Percentiles rank a stretch among this genome's conserved stretches.
Evolutionary conservation across 371 early-diverging fungal genomes (phyloP).

Genomic region (Actinomucor elegans): DNA sequence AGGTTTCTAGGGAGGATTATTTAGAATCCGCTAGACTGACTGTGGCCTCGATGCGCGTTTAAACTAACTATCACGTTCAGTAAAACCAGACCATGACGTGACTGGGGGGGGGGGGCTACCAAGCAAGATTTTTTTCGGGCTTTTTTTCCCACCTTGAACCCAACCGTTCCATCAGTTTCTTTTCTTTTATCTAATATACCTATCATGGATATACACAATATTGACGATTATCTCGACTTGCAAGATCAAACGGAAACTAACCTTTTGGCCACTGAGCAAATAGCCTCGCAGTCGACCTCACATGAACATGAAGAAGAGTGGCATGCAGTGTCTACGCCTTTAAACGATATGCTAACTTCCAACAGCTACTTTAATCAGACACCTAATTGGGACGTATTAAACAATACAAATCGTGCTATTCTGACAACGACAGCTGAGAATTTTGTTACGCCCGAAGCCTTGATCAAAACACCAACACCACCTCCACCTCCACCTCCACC

Average conservation of each 20-base stretch:
- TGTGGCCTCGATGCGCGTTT: too few relatives aligned
- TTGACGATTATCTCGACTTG: conserved; percentile 31
- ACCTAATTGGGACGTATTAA: conserved; percentile 12
- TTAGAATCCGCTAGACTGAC: too few relatives aligned
- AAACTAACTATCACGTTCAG: too few relatives aligned
- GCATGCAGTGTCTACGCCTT: conserved; percentile 21
- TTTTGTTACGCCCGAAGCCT: conserved; percentile 20
- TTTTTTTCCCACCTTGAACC: too few relatives aligned
- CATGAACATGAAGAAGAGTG: conserved; percentile 10
- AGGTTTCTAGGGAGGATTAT: too few relatives aligned
- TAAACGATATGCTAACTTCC: neutral
- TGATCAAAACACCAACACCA: conserved; percentile 13
- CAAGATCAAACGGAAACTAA: conserved; percentile 20
- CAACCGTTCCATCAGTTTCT: too few relatives aligned
- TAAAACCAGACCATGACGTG: too few relatives aligned
- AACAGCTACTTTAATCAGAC: neutral
- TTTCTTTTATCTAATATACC: too few relatives aligned
- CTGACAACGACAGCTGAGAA: neutral
- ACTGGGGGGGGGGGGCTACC: neutral
- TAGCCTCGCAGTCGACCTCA: neutral
- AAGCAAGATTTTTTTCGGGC: too few relatives aligned
- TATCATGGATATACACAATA: conserved; percentile 26
- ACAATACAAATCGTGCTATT: neutral
- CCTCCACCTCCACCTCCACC: neutral
- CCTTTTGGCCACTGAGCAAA: conserved; percentile 17